Evolutionary conservation across 805 yeast species (phyloP).

Genomic region (Kodamaea kaohsiungensis): DNA sequence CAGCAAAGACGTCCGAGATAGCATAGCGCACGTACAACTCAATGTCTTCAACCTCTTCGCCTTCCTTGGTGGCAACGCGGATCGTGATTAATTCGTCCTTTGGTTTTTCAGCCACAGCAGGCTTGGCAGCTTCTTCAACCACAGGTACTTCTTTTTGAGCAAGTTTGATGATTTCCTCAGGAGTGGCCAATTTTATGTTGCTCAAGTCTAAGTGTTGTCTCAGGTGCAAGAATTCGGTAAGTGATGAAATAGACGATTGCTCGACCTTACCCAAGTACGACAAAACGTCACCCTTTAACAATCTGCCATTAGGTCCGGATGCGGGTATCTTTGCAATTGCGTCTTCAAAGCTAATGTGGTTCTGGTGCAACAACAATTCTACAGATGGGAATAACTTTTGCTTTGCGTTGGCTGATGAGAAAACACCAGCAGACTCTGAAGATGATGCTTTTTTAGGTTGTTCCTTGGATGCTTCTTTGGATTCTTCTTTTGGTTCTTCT

Average conservation of each 20-base stretch:
- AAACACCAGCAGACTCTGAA: conserved; percentile 12
- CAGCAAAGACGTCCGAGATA: conserved; percentile 31
- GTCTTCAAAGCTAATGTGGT: conserved; percentile 65
- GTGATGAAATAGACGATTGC: conserved; percentile 48
- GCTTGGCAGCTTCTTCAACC: conserved; percentile 13
- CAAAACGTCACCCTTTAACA: conserved; percentile 88
- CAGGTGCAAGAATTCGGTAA: conserved; percentile 57
- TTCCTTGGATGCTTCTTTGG: conserved; percentile 12
- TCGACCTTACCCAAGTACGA: conserved; percentile 78
- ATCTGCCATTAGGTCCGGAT: conserved; percentile 85
- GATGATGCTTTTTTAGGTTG: conserved; percentile 7
- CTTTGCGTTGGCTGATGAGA: conserved; percentile 55
- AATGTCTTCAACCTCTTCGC: conserved; percentile 6
- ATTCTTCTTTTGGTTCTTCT: conserved; percentile 14
- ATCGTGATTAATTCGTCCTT: conserved; percentile 18
- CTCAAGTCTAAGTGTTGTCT: conserved; percentile 71
- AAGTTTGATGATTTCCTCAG: conserved; percentile 20
- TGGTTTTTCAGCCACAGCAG: conserved; percentile 13
- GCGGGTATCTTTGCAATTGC: conserved; percentile 75
- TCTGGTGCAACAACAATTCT: conserved; percentile 56
- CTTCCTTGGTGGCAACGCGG: conserved; percentile 13
- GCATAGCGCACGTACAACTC: conserved; percentile 16
- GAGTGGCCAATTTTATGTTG: conserved; percentile 53
- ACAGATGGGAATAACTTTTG: conserved; percentile 84
- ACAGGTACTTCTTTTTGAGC: conserved; percentile 11